A percentile compares a stretch with the other conserved stretches of the same genome.
phyloP scores from a whole-genome alignment of 306 rosid genomes.

The Ormosia semicastrata region DNA sequence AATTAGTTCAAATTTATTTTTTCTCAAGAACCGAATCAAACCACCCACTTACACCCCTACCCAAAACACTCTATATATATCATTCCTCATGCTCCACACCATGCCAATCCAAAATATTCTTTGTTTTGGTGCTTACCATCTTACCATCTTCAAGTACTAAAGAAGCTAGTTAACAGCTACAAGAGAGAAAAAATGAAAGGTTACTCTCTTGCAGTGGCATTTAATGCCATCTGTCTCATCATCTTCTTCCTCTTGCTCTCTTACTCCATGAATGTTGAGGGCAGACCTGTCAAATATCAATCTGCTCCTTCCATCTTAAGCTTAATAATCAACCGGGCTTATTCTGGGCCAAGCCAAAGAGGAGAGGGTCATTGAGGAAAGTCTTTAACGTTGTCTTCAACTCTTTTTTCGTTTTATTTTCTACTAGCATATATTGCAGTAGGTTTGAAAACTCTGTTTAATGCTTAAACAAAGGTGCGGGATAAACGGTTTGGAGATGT shows the following conservation, averaged over 20 bases:
- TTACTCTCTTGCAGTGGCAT: constrained; percentile 24
- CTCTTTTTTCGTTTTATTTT: neutral
- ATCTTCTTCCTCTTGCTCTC: constrained; percentile 52
- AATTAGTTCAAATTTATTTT: too few relatives aligned
- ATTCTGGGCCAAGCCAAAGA: constrained; percentile 51
- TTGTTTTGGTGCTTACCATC: neutral
- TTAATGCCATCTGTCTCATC: constrained; percentile 35
- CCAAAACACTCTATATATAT: neutral
- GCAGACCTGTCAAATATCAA: constrained; percentile 36
- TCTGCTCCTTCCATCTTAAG: constrained; percentile 22
- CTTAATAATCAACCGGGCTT: constrained; percentile 29
- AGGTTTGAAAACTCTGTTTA: neutral
- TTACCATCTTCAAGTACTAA: neutral
- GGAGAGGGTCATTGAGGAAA: constrained; percentile 41
- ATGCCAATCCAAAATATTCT: neutral
- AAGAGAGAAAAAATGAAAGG: constrained; percentile 31
- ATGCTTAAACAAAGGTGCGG: neutral
- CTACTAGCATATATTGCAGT: neutral
- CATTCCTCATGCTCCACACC: neutral
- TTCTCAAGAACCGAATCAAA: too few relatives aligned
- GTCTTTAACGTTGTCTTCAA: neutral
- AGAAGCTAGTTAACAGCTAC: neutral
- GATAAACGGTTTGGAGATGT: neutral
- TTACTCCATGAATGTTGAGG: constrained; percentile 40
- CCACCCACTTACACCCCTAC: neutral